phyloP scores from a whole-genome alignment of 306 rosid species.

The Leucaena leucocephala region DNA sequence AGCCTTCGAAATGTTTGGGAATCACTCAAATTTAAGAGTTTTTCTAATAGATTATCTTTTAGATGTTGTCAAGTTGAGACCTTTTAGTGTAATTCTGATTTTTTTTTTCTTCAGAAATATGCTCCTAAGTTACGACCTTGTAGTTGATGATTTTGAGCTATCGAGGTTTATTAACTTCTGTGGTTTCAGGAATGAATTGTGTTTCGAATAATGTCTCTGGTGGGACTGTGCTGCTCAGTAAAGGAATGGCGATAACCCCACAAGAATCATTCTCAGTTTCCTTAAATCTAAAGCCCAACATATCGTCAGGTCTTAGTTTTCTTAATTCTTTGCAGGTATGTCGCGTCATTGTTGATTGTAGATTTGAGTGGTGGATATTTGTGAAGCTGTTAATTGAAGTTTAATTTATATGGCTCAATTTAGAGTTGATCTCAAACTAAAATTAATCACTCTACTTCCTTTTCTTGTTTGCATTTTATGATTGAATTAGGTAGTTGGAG shows the following conservation, averaged over 20 bases:
- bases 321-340: constrained; percentile 66
- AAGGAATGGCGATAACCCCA: constrained; percentile 37
- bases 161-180: constrained; percentile 3
- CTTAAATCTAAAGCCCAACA: constrained; percentile 36
- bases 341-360: background rate
- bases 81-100: background rate
- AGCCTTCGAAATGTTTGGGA: background rate
- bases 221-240: constrained; percentile 41
- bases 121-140: background rate
- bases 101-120: background rate
- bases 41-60: background rate
- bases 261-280: constrained; percentile 34
- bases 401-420: background rate
- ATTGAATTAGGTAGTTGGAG: background rate
- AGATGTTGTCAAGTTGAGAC: background rate
- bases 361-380: background rate
- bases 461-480: constrained; percentile 1
- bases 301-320: constrained; percentile 48
- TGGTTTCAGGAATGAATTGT: constrained; percentile 41
- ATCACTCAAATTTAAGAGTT: background rate
- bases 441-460: background rate
- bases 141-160: background rate
- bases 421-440: background rate
- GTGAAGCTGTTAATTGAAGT: constrained; percentile 8
- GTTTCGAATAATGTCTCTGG: constrained; percentile 13